These are phyloP conservation scores for Boletus vinaceobasis DNA, from an alignment of 768 basidiomycete genomes.

Conservation along the genomic window DNA sequence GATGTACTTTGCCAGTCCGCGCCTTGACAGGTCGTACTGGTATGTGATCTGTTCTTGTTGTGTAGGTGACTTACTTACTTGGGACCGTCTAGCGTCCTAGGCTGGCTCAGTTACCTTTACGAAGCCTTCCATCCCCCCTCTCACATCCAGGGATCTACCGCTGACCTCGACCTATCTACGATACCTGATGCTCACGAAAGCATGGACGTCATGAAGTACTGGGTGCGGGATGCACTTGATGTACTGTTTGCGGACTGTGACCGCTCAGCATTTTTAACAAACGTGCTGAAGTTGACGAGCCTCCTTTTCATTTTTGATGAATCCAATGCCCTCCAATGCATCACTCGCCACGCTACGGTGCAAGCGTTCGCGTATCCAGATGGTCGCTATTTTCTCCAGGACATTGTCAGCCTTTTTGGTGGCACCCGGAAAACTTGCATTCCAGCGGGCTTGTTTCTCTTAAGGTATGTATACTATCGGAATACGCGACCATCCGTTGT, in stretches of 20 bases:
- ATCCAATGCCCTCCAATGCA: constrained; percentile 30
- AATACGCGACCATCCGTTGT: background rate
- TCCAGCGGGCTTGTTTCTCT: constrained; percentile 35
- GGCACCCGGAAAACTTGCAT: constrained; percentile 23
- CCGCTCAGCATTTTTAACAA: constrained; percentile 36
- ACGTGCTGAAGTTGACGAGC: constrained; percentile 34
- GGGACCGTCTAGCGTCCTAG: constrained; percentile 3
- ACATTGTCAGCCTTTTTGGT: constrained; percentile 30
- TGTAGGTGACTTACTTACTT: no score
- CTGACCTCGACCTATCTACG: constrained; percentile 30
- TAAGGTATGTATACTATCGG: constrained; percentile 32
- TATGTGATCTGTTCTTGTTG: background rate
- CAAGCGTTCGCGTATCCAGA: constrained; percentile 10
- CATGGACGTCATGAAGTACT: constrained; percentile 39
- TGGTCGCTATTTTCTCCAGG: constrained; percentile 29
- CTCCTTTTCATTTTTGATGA: constrained; percentile 40
- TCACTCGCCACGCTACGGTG: constrained; percentile 10
- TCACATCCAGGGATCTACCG: constrained; percentile 43
- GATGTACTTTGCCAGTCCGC: constrained; percentile 13
- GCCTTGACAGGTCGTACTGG: background rate
- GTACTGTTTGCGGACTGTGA: constrained; percentile 18
- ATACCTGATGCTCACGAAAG: constrained; percentile 41
- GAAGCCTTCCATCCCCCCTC: constrained; percentile 48
- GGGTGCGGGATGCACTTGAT: constrained; percentile 44
- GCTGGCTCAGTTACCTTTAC: constrained; percentile 47